A percentile compares a stretch with the other conserved stretches of the same genome.
Conservation (phyloP, 768 basidiomycete species). For the Favolaschia claudopus region DNA sequence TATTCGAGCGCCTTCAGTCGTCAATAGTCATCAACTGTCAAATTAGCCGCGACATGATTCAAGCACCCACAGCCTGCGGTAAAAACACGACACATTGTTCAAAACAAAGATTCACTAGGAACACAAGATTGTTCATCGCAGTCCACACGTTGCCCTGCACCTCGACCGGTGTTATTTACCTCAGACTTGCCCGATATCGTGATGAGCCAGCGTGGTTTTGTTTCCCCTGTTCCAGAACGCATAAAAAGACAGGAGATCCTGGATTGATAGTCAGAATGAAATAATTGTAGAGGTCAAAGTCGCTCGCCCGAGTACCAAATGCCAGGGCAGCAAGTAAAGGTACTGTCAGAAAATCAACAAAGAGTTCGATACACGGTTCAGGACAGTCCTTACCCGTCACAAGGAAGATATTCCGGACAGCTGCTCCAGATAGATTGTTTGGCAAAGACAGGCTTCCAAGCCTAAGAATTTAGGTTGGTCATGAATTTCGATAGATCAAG, state of each 20-base stretch:
- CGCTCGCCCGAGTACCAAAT: constrained; percentile 15
- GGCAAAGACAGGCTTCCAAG: constrained; percentile 8
- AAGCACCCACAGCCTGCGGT: too few species aligned
- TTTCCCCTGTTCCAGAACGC: constrained; percentile 10
- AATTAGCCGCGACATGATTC: too few species aligned
- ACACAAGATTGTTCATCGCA: too few species aligned
- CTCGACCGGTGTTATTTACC: too few species aligned
- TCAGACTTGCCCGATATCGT: neutral
- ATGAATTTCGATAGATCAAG: neutral
- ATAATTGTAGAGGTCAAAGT: neutral
- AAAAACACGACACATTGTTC: too few species aligned
- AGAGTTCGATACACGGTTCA: neutral
- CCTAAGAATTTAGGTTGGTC: neutral
- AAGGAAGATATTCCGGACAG: constrained; percentile 4
- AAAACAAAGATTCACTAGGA: too few species aligned
- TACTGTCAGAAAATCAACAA: neutral
- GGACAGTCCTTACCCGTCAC: neutral
- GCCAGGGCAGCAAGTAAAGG: constrained; percentile 5
- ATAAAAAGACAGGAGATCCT: constrained; percentile 15
- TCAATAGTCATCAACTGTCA: too few species aligned
- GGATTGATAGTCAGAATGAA: neutral
- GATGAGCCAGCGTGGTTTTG: too few species aligned
- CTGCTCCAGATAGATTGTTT: constrained; percentile 1
- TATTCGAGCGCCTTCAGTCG: too few species aligned
- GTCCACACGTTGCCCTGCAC: too few species aligned